These are phyloP conservation scores for Apophysomyces trapeziformis DNA, from an alignment of 371 early-diverging fungal genomes.

Conservation along the genomic window DNA sequence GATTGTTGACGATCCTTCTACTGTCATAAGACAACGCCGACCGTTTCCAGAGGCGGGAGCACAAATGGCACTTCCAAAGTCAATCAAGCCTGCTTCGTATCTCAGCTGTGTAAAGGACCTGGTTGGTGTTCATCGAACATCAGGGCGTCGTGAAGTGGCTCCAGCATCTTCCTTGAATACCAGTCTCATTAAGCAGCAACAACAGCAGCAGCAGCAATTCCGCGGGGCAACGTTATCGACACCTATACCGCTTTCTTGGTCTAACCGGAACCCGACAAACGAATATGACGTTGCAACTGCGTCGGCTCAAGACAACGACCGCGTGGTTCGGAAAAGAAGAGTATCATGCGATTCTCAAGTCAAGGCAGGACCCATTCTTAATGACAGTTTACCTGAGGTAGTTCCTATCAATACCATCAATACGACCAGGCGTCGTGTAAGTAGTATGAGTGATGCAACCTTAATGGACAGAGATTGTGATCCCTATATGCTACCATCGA, in stretches of 20 bases:
- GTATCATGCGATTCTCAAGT: slow-evolving; percentile 44
- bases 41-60: neutral
- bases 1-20: slow-evolving; percentile 49
- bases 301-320: slow-evolving; percentile 24
- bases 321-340: slow-evolving; percentile 45
- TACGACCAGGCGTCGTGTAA: neutral
- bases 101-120: slow-evolving; percentile 32
- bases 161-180: neutral
- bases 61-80: slow-evolving; percentile 1
- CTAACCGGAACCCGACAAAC: neutral
- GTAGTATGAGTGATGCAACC: slow-evolving; percentile 8
- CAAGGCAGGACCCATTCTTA: neutral
- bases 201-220: slow-evolving; percentile 8
- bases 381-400: neutral
- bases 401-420: slow-evolving; percentile 10
- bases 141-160: neutral
- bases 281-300: slow-evolving; percentile 5
- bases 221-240: neutral
- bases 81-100: slow-evolving; percentile 20
- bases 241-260: slow-evolving; percentile 11
- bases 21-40: slow-evolving; percentile 1
- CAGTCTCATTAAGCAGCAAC: neutral
- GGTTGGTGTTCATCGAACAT: slow-evolving; percentile 26
- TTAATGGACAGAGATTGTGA: neutral
- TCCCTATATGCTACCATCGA: slow-evolving; percentile 7